Evolutionary conservation across 169 alveolate genomes (phyloP).

Genomic region (Cryptosporidium viatorum): DNA sequence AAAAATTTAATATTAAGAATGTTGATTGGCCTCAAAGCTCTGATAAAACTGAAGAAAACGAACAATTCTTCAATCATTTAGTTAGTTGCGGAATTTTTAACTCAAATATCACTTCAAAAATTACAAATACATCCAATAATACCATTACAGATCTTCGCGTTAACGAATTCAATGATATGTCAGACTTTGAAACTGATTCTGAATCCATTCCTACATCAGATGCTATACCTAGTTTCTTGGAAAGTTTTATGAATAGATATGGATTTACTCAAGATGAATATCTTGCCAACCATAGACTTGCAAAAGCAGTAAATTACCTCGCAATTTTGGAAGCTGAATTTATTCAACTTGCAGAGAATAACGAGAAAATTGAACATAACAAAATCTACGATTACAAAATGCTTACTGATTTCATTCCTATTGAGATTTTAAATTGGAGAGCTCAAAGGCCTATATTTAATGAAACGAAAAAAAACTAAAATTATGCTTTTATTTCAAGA

Average conservation of each 20-base stretch:
- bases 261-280: slow-evolving; percentile 24
- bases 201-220: background rate
- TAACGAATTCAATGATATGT: background rate
- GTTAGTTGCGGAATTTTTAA: background rate
- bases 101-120: background rate
- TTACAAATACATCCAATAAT: background rate
- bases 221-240: background rate
- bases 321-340: slow-evolving; percentile 8
- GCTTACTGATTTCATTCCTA: background rate
- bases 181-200: background rate
- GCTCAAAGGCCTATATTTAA: background rate
- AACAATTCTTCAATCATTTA: background rate
- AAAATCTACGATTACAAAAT: background rate
- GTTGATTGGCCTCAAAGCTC: background rate
- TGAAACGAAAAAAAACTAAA: background rate
- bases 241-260: slow-evolving; percentile 8
- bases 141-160: background rate
- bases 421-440: background rate
- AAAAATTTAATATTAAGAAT: background rate
- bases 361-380: background rate
- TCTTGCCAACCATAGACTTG: background rate
- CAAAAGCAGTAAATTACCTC: background rate
- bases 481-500: background rate
- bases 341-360: background rate
- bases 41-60: background rate